Evolutionary conservation across 306 rosid genomes (phyloP), one percentile per base, ranked within the genome.

Genomic region (Gleditsia sinensis): DNA sequence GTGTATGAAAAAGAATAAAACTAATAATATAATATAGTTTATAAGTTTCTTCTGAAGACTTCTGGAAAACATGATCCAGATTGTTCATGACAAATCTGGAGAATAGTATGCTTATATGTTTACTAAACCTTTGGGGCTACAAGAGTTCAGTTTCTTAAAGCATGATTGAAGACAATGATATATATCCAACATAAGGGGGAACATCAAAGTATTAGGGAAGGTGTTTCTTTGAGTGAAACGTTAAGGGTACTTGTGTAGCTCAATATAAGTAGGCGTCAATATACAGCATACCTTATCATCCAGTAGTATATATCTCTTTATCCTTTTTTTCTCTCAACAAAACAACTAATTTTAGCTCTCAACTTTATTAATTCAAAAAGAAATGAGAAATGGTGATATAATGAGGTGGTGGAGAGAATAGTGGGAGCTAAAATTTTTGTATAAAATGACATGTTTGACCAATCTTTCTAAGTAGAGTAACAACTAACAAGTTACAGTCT

Each of bases 381-480:
- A 34, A 14, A 33, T 6, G 6, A 3, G 8, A 3, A 2, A 25
- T 3, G 59, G 49, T 49, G 20, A 60, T 49, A 51, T 20, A 60
- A 48, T 33, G 12, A 34, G 63, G 34, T 12, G n/a, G 53, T 57
- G 13, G 43, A 34, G 50, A 24, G 45, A 59, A 60, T 39, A 12
- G 25, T 21, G 43, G 43, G 43, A 76, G 19, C 39, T 34, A 5
- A 45, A 33, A 57, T 45, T 54, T 9, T 25, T 64, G 25, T 48
- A 28, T 1, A 53, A 62, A 74, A 37, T 40, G 10, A 61, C 54
- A 34, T 32, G 69, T 25, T 77, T 69, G 19, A 49, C 64, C 60
- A 46, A 58, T 50, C 36, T 33, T 50, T 69, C 5, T 5, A 36
- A 32, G 71, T 34, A 57, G 2, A 58, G 16, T n/a, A 48, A 36